Conservation (phyloP, 2,329 filamentous ascomycete genomes). For the Seiridium cupressi region DNA sequence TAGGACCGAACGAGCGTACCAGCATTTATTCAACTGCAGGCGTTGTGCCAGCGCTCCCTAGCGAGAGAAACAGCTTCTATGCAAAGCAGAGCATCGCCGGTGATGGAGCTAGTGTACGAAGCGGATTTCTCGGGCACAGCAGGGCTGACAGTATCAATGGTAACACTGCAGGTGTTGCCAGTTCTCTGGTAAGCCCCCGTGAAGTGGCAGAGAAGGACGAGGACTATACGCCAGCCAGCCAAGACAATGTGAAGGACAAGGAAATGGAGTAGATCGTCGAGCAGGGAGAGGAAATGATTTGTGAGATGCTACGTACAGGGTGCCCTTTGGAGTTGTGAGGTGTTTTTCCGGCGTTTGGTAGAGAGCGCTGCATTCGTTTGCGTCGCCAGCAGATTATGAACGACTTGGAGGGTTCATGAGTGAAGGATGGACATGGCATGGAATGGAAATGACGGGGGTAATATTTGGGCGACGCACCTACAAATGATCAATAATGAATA, state of each 20-base stretch:
- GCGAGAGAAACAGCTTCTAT: conserved; percentile 82
- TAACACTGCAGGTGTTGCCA: conserved; percentile 64
- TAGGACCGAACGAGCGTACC: conserved; percentile 59
- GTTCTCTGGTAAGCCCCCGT: conserved; percentile 60
- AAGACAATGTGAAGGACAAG: conserved; percentile 13
- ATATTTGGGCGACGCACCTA: not conserved
- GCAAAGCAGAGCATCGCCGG: conserved; percentile 56
- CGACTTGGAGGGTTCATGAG: not conserved
- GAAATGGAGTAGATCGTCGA: not conserved
- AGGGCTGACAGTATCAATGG: conserved; percentile 80
- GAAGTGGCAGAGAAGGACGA: conserved; percentile 37
- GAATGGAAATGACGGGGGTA: not conserved
- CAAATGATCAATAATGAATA: not conserved
- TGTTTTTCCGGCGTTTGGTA: not conserved
- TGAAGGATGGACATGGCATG: not conserved
- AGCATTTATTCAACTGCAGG: conserved; percentile 81
- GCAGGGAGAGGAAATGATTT: too few relatives aligned
- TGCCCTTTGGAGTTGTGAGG: not conserved
- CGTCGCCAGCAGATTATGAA: not conserved
- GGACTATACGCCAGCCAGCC: conserved; percentile 17
- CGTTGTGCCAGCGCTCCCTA: conserved; percentile 61
- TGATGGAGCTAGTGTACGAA: conserved; percentile 76
- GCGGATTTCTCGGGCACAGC: conserved; percentile 72
- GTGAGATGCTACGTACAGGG: too few relatives aligned
- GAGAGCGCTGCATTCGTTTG: not conserved